A percentile compares a stretch with the other conserved stretches of the same genome.
phyloP scores from a whole-genome alignment of 108 stramenopile species.

The Cyclostephanos invisitatus region DNA sequence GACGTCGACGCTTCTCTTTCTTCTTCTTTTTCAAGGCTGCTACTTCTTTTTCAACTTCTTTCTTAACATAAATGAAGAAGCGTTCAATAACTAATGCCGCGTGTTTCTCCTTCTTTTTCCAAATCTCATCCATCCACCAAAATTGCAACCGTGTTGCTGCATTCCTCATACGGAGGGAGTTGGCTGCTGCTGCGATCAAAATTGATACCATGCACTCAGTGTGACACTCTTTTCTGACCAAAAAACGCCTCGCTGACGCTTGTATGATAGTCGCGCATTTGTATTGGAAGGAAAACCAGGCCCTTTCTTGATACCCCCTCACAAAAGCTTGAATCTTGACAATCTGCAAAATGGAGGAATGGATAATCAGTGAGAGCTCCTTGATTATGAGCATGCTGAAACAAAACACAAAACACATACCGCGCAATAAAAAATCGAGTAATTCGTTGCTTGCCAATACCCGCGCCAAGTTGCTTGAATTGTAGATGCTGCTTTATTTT shows the following conservation, averaged over 20 bases:
- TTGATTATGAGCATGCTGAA: not conserved
- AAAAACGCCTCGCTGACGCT: conserved; percentile 54
- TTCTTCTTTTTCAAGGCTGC: conserved; percentile 55
- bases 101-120: conserved; percentile 38
- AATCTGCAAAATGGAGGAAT: conserved; percentile 46
- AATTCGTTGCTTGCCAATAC: conserved; percentile 69
- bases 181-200: conserved; percentile 40
- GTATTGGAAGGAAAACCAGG: conserved; percentile 45
- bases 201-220: conserved; percentile 42
- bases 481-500: conserved; percentile 51
- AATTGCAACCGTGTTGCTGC: conserved; percentile 66
- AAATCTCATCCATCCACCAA: conserved; percentile 65
- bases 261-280: conserved; percentile 79
- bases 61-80: conserved; percentile 52
- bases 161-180: conserved; percentile 58
- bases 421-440: conserved; percentile 57
- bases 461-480: conserved; percentile 76
- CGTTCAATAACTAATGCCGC: conserved; percentile 45
- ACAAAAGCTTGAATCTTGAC: conserved; percentile 70
- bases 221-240: conserved; percentile 48
- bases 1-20: conserved; percentile 44
- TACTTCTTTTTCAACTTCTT: conserved; percentile 47
- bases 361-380: not conserved
- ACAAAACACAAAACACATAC: conserved; percentile 12
- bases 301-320: conserved; percentile 59